Conservation (phyloP, 2,329 filamentous ascomycete species). For the Claviceps purpurea region DNA sequence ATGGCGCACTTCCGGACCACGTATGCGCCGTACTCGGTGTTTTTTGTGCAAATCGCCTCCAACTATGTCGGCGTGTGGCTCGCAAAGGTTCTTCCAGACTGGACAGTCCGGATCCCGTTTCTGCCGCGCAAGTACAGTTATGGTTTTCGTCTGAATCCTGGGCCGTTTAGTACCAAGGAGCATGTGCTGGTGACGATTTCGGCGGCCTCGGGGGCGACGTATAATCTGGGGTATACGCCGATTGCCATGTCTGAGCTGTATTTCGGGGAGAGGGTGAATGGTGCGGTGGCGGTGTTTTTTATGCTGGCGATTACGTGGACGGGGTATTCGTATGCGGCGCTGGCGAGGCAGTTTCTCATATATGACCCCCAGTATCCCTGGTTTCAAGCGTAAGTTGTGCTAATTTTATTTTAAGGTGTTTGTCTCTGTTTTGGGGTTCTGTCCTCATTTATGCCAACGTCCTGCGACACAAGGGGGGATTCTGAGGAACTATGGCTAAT, state of each 20-base stretch:
- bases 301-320: constrained; percentile 45
- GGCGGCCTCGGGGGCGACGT: constrained; percentile 37
- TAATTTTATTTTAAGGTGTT: neutral
- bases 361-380: constrained; percentile 36
- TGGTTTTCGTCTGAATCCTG: constrained; percentile 41
- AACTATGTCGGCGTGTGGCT: constrained; percentile 42
- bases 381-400: constrained; percentile 24
- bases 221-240: constrained; percentile 36
- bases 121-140: constrained; percentile 26
- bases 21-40: constrained; percentile 43
- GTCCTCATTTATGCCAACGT: no score
- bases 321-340: constrained; percentile 44
- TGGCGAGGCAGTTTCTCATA: constrained; percentile 42
- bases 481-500: no score
- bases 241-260: constrained; percentile 43
- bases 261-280: constrained; percentile 37
- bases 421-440: neutral
- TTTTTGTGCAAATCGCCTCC: constrained; percentile 46
- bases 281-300: constrained; percentile 43
- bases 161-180: constrained; percentile 43
- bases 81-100: constrained; percentile 34
- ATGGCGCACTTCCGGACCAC: constrained; percentile 45
- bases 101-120: constrained; percentile 32
- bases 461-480: no score
- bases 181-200: constrained; percentile 43